Conservation (phyloP, 2,329 filamentous ascomycete species). For the Penicillium sp. region DNA sequence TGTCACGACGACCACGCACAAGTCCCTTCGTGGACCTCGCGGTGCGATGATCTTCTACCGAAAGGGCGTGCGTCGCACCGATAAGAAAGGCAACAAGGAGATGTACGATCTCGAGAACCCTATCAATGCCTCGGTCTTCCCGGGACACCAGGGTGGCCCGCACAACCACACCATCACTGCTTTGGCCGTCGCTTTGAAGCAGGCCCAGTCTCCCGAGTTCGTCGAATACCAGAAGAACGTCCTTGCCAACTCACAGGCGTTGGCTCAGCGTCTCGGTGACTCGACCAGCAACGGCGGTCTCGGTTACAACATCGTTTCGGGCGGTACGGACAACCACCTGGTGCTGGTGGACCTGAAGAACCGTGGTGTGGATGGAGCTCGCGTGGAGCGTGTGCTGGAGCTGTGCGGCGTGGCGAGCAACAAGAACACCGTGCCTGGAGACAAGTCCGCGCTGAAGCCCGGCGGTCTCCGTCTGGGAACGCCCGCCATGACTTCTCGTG, state of each 20-base stretch:
- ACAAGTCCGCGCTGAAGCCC: conserved; percentile 86
- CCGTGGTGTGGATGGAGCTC: conserved; percentile 79
- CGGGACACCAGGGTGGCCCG: conserved; percentile 94
- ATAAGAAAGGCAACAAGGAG: conserved; percentile 86
- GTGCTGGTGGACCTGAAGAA: conserved; percentile 91
- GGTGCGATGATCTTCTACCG: conserved; percentile 99
- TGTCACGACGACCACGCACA: conserved; percentile 98
- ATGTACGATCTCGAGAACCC: conserved; percentile 90
- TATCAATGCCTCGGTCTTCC: conserved; percentile 99
- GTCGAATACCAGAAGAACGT: conserved; percentile 90
- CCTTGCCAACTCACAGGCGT: conserved; percentile 83
- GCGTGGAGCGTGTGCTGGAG: conserved; percentile 84
- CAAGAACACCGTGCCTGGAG: conserved; percentile 97
- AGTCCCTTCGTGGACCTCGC: conserved; percentile 93
- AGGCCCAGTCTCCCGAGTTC: conserved; percentile 86
- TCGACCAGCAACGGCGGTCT: conserved; percentile 65
- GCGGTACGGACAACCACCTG: conserved; percentile 96
- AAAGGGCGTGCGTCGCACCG: conserved; percentile 85
- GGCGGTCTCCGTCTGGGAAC: conserved; percentile 91
- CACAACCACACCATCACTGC: conserved; percentile 99
- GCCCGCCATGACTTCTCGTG: conserved; percentile 94
- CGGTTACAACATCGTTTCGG: conserved; percentile 89
- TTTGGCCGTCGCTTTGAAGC: conserved; percentile 87
- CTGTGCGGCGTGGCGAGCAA: conserved; percentile 95
- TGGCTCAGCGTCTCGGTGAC: conserved; percentile 65